phyloP scores from a whole-genome alignment of 1,139 yeast species.

The Taphrina wiesneri region DNA sequence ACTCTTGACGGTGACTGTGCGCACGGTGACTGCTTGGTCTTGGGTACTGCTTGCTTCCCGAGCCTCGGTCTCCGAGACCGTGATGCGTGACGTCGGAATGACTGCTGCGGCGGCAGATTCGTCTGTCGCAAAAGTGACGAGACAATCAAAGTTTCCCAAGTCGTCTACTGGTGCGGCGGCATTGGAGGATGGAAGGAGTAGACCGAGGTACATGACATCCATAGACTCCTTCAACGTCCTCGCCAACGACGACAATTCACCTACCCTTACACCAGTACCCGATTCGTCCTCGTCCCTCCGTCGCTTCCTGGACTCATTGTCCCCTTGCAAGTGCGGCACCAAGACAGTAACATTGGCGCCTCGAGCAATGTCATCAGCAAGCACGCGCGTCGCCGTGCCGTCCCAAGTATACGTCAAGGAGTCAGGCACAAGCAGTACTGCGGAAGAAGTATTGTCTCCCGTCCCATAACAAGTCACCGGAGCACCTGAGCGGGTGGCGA shows the following conservation, averaged over 20 bases:
- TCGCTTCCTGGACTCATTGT: background rate
- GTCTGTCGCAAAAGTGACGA: background rate
- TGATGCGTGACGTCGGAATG: background rate
- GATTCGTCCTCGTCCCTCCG: background rate
- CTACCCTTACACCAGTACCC: background rate
- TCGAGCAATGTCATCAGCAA: constrained; percentile 21
- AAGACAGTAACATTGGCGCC: constrained; percentile 28
- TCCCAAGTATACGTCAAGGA: background rate
- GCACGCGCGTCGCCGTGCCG: background rate
- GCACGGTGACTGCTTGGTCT: background rate
- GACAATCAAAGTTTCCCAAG: background rate
- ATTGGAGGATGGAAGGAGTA: background rate
- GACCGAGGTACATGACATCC: background rate
- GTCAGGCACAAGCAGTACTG: constrained; percentile 9
- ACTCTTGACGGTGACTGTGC: background rate
- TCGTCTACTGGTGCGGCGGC: background rate
- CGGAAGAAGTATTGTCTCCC: constrained; percentile 17
- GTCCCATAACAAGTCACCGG: constrained; percentile 19
- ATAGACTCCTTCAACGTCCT: background rate
- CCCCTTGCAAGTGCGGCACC: constrained; percentile 1
- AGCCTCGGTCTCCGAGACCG: background rate
- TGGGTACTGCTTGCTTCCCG: background rate
- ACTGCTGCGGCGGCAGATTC: background rate
- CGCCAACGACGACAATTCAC: background rate
- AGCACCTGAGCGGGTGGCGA: background rate